phyloP scores from a whole-genome alignment of 805 yeast genomes.

The Ogataea degrootiae region DNA sequence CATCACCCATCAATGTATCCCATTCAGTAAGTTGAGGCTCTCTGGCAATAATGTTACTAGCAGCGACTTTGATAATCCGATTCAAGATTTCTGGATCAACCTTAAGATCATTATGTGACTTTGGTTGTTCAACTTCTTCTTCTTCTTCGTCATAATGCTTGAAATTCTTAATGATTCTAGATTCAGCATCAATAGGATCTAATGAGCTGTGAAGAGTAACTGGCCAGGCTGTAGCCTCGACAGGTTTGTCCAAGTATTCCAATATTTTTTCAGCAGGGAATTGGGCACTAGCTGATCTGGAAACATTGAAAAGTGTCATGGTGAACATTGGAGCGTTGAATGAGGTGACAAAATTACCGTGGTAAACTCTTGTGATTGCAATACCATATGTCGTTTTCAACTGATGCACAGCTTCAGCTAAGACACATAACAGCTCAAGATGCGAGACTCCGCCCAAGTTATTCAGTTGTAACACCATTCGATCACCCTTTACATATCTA shows the following conservation, averaged over 20 bases:
- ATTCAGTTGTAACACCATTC: slow-evolving; percentile 30
- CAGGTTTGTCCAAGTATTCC: slow-evolving; percentile 29
- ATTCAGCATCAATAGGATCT: slow-evolving; percentile 17
- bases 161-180: slow-evolving; percentile 26
- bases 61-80: slow-evolving; percentile 22
- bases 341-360: slow-evolving; percentile 33
- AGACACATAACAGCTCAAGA: slow-evolving; percentile 29
- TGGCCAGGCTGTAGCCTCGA: slow-evolving; percentile 32
- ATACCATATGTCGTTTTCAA: slow-evolving; percentile 26
- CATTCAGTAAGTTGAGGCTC: slow-evolving; percentile 36
- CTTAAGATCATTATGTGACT: slow-evolving; percentile 13
- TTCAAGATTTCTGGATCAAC: slow-evolving; percentile 16
- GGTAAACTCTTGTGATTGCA: slow-evolving; percentile 27
- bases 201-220: slow-evolving; percentile 9
- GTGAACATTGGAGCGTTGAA: slow-evolving; percentile 36
- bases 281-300: slow-evolving; percentile 23
- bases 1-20: slow-evolving; percentile 42
- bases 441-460: slow-evolving; percentile 36
- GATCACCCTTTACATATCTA: slow-evolving; percentile 25
- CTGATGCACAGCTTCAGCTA: slow-evolving; percentile 22
- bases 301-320: slow-evolving; percentile 32
- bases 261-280: slow-evolving; percentile 23
- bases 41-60: slow-evolving; percentile 26
- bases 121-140: not conserved
- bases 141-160: slow-evolving; percentile 23